Percentiles rank a stretch among this genome's conserved stretches.
Conservation (phyloP, 768 basidiomycete species). For the Phanerochaete sordida region DNA sequence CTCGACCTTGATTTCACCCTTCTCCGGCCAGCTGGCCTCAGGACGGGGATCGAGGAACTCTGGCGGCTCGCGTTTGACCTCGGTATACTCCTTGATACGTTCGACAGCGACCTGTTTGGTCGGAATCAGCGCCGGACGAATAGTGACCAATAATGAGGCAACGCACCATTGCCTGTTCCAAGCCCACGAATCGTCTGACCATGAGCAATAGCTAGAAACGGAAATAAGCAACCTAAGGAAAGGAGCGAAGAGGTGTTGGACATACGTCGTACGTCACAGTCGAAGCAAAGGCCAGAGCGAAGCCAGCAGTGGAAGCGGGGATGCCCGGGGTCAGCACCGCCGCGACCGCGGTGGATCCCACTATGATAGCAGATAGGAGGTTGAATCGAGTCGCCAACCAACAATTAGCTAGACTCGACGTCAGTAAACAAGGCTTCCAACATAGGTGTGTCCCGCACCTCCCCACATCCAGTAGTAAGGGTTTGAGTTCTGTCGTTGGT, state of each 20-base stretch:
- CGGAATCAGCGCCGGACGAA: too few species aligned
- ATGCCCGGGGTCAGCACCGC: slow-evolving; percentile 68
- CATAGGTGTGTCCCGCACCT: slow-evolving; percentile 39
- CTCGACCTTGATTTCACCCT: slow-evolving; percentile 66
- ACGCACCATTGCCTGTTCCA: slow-evolving; percentile 89
- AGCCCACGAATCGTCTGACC: slow-evolving; percentile 79
- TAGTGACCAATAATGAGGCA: too few species aligned
- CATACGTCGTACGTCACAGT: slow-evolving; percentile 68
- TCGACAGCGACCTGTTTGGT: slow-evolving; percentile 82
- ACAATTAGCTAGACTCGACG: slow-evolving; percentile 61
- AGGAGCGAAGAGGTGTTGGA: background rate
- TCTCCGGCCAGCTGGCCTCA: slow-evolving; percentile 71
- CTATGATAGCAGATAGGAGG: slow-evolving; percentile 64
- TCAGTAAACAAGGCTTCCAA: background rate
- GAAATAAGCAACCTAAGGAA: background rate
- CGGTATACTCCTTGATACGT: slow-evolving; percentile 89
- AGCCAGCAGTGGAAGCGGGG: slow-evolving; percentile 80
- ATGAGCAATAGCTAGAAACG: slow-evolving; percentile 51
- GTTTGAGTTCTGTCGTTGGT: slow-evolving; percentile 60
- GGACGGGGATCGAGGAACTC: slow-evolving; percentile 90
- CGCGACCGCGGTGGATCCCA: slow-evolving; percentile 69
- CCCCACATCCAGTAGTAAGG: slow-evolving; percentile 94
- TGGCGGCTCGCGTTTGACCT: slow-evolving; percentile 69
- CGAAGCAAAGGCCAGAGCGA: slow-evolving; percentile 80
- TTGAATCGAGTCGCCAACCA: slow-evolving; percentile 92